These are phyloP conservation scores for Pseudohyphozyma bogoriensis DNA, from an alignment of 768 basidiomycete species.

Conservation along the genomic window DNA sequence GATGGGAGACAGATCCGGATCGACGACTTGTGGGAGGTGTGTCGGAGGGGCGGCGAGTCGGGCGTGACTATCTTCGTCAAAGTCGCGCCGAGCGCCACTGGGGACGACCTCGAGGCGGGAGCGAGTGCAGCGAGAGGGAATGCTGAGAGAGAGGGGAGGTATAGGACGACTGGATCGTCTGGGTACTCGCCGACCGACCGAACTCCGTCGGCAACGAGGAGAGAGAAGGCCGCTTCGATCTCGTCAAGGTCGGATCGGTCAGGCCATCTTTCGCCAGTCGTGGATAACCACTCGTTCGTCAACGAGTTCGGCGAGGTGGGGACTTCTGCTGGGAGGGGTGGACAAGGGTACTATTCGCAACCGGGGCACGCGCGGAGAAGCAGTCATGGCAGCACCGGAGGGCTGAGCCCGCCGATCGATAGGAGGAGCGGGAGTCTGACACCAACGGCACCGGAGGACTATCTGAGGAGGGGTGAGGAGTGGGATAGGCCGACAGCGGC, in stretches of 20 bases:
- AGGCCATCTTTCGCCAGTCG: no score
- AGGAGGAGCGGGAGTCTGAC: neutral
- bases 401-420: constrained; percentile 11
- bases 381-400: neutral
- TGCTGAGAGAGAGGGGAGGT: no score
- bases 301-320: neutral
- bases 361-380: no score
- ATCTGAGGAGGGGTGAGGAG: constrained; percentile 5
- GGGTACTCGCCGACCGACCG: no score
- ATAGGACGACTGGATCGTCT: no score
- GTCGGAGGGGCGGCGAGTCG: constrained; percentile 33
- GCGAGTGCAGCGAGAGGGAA: constrained; percentile 44
- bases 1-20: constrained; percentile 64
- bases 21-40: constrained; percentile 61
- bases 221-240: no score
- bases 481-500: neutral
- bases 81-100: constrained; percentile 66
- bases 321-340: neutral
- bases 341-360: neutral
- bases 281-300: no score
- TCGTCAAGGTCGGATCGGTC: no score
- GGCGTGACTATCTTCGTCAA: constrained; percentile 62
- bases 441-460: neutral
- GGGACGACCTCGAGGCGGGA: constrained; percentile 42
- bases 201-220: no score